Conservation (phyloP, 2,329 filamentous ascomycete species). For the Diplodia scrobiculata region DNA sequence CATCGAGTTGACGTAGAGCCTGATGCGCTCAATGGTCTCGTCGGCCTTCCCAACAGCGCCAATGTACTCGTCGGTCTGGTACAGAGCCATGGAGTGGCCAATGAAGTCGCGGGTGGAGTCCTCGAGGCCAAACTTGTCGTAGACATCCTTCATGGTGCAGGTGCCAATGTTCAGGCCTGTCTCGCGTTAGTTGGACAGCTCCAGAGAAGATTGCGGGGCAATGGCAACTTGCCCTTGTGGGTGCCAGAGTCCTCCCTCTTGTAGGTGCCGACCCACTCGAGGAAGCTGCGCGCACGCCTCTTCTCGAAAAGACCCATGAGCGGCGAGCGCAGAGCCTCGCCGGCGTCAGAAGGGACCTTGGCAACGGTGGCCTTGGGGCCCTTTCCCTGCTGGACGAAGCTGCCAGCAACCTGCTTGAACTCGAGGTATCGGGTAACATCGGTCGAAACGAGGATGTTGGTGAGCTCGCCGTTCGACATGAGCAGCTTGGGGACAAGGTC, state of each 20-base stretch:
- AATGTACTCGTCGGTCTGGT: slow-evolving; percentile 86
- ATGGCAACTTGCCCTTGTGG: slow-evolving; percentile 73
- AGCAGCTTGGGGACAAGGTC: slow-evolving; percentile 97
- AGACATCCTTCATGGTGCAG: slow-evolving; percentile 96
- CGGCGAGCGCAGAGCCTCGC: slow-evolving; percentile 82
- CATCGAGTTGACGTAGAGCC: slow-evolving; percentile 96
- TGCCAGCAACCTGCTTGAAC: slow-evolving; percentile 75
- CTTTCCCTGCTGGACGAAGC: slow-evolving; percentile 88
- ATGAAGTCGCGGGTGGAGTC: slow-evolving; percentile 88
- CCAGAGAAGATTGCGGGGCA: slow-evolving; percentile 6
- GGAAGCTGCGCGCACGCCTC: slow-evolving; percentile 91
- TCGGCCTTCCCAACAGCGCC: slow-evolving; percentile 70
- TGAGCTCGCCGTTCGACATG: slow-evolving; percentile 97
- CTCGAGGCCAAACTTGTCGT: slow-evolving; percentile 96
- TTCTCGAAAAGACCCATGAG: slow-evolving; percentile 99
- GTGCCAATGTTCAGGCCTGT: slow-evolving; percentile 73
- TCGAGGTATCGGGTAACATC: slow-evolving; percentile 63
- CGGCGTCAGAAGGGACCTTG: slow-evolving; percentile 93
- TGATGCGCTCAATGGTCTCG: slow-evolving; percentile 87
- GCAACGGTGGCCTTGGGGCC: slow-evolving; percentile 86
- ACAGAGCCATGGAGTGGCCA: slow-evolving; percentile 97
- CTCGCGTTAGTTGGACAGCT: neutral
- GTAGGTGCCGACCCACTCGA: slow-evolving; percentile 91
- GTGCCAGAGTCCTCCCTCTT: slow-evolving; percentile 77
- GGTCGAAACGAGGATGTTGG: slow-evolving; percentile 96